Evolutionary conservation across 306 rosid genomes (phyloP).

Genomic region (Arachis stenosperma): DNA sequence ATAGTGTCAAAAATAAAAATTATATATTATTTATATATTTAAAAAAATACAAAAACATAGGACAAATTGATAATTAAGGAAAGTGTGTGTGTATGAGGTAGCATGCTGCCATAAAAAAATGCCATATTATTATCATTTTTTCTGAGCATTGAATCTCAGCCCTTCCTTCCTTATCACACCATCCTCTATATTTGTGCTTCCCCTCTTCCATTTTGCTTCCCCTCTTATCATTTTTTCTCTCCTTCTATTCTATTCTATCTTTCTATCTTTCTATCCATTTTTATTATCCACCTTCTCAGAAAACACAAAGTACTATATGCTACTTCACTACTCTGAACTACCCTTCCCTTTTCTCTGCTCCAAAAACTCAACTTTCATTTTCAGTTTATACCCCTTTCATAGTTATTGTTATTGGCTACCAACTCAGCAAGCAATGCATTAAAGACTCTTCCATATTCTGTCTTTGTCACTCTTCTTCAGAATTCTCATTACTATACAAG

Average conservation of each 20-base stretch:
- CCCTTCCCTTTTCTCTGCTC: neutral
- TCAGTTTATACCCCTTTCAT: constrained; percentile 17
- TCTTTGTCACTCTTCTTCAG: constrained; percentile 3
- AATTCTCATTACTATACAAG: constrained; percentile 25
- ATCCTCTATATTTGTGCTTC: constrained; percentile 43
- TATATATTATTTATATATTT: neutral
- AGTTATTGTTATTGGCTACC: neutral
- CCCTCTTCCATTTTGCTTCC: constrained; percentile 31
- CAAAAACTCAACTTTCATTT: neutral
- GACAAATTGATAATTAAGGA: constrained; percentile 35
- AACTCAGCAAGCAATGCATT: constrained; percentile 38
- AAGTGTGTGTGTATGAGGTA: neutral
- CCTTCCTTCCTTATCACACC: constrained; percentile 98
- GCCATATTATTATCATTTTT: constrained; percentile 38
- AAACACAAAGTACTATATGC: too few relatives aligned
- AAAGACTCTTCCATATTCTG: constrained; percentile 18
- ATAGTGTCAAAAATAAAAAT: neutral
- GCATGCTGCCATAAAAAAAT: constrained; percentile 44
- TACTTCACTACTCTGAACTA: constrained; percentile 38
- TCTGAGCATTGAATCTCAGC: constrained; percentile 84
- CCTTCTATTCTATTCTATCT: neutral
- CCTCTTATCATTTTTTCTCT: constrained; percentile 26
- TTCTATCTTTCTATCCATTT: too few relatives aligned
- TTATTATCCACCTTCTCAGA: constrained; percentile 43
- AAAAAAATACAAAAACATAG: neutral